Evolutionary conservation across 2,329 filamentous ascomycete genomes (phyloP).

Genomic region (Sclerotinia spermophila): DNA sequence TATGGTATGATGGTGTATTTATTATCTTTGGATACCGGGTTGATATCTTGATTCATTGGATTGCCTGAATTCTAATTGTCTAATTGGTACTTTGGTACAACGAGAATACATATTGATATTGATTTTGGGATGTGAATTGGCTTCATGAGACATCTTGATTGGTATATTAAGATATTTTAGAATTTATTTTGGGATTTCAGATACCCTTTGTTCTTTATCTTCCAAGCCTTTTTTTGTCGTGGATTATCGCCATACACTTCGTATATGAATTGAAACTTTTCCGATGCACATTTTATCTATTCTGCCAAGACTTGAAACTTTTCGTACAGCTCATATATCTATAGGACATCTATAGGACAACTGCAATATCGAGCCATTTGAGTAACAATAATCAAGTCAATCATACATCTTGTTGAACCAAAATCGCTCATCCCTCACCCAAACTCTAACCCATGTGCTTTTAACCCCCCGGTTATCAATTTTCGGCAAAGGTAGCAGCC

Average conservation of each 20-base stretch:
- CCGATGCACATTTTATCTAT: background rate
- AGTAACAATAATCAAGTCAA: background rate
- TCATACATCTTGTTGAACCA: background rate
- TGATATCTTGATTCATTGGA: too few relatives aligned
- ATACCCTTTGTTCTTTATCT: background rate
- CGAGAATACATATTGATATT: background rate
- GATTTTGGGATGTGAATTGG: background rate
- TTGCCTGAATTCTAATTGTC: background rate
- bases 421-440: conserved; percentile 10
- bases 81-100: background rate
- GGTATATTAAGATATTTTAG: too few relatives aligned
- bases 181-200: background rate
- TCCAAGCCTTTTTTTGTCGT: background rate
- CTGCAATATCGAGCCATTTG: background rate
- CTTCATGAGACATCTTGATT: background rate
- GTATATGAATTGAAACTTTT: background rate
- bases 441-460: background rate
- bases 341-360: background rate
- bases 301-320: conserved; percentile 10
- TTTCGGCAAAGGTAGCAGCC: background rate
- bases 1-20: too few relatives aligned
- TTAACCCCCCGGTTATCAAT: background rate
- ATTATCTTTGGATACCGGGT: background rate
- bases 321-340: conserved; percentile 7
- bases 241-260: conserved; percentile 15